Percentiles rank a stretch among this genome's conserved stretches.
These are phyloP conservation scores for Pisolithus albus DNA, from an alignment of 768 basidiomycete species.

Conservation along the genomic window DNA sequence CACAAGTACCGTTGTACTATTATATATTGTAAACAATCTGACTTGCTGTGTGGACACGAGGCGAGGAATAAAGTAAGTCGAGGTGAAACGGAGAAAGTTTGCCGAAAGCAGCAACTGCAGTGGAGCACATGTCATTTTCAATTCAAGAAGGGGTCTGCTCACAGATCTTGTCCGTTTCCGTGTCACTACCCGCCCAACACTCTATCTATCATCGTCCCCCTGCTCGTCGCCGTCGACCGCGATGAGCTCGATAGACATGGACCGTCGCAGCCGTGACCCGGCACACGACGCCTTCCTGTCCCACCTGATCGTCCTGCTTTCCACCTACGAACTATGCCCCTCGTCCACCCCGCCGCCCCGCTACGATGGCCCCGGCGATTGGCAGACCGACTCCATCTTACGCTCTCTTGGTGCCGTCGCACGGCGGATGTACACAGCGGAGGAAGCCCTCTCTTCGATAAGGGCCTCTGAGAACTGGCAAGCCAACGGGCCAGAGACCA, in stretches of 20 bases:
- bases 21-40: not conserved
- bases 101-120: too few species aligned
- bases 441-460: conserved; percentile 37
- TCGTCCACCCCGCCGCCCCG: conserved; percentile 43
- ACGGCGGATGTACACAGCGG: conserved; percentile 50
- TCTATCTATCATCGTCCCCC: not conserved
- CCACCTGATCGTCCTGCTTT: conserved; percentile 52
- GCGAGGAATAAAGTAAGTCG: too few species aligned
- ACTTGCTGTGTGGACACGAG: not conserved
- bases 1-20: not conserved
- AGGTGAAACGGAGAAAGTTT: too few species aligned
- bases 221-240: conserved; percentile 11
- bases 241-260: conserved; percentile 28
- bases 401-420: conserved; percentile 46
- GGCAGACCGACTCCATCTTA: conserved; percentile 53
- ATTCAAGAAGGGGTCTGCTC: not conserved
- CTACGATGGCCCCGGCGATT: conserved; percentile 50
- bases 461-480: conserved; percentile 32
- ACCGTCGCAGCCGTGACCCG: conserved; percentile 13
- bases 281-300: conserved; percentile 37
- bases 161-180: conserved; percentile 2
- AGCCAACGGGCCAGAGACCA: conserved; percentile 33
- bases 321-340: conserved; percentile 52
- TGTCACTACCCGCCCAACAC: not conserved
- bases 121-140: too few species aligned